Conservation (phyloP, 495 filamentous ascomycete species). For the Podospora appendiculata region DNA sequence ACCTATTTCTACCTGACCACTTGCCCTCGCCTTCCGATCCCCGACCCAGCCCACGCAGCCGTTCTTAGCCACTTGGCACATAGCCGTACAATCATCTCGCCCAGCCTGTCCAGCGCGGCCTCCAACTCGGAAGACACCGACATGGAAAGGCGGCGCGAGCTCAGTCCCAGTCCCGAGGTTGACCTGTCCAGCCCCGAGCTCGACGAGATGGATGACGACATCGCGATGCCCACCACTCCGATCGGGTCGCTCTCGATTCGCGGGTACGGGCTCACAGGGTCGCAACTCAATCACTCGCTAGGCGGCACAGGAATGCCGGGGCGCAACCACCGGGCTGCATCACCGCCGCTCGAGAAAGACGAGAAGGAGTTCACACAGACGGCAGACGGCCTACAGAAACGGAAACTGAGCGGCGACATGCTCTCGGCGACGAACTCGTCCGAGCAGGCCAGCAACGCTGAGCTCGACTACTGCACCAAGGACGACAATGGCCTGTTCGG, state of each 20-base stretch:
- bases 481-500: constrained; percentile 44
- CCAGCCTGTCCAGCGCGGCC: constrained; percentile 69
- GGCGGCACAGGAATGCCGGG: constrained; percentile 14
- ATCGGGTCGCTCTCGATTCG: constrained; percentile 52
- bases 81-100: constrained; percentile 60
- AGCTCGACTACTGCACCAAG: constrained; percentile 44
- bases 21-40: constrained; percentile 71
- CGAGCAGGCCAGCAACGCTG: constrained; percentile 30
- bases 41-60: constrained; percentile 50
- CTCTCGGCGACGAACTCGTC: constrained; percentile 28
- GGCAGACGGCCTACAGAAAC: constrained; percentile 74
- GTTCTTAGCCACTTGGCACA: constrained; percentile 32
- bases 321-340: constrained; percentile 63
- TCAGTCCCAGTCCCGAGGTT: constrained; percentile 87
- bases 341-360: constrained; percentile 87
- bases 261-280: constrained; percentile 18
- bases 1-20: constrained; percentile 95
- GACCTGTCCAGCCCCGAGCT: constrained; percentile 84
- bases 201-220: constrained; percentile 61
- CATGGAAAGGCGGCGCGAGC: constrained; percentile 60
- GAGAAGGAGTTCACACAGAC: constrained; percentile 97
- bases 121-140: constrained; percentile 64
- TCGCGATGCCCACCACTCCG: constrained; percentile 46
- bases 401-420: constrained; percentile 49
- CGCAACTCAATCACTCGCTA: background rate